Conservation (phyloP, 345 rosid species). For the Diplotaxis tenuifolia region DNA sequence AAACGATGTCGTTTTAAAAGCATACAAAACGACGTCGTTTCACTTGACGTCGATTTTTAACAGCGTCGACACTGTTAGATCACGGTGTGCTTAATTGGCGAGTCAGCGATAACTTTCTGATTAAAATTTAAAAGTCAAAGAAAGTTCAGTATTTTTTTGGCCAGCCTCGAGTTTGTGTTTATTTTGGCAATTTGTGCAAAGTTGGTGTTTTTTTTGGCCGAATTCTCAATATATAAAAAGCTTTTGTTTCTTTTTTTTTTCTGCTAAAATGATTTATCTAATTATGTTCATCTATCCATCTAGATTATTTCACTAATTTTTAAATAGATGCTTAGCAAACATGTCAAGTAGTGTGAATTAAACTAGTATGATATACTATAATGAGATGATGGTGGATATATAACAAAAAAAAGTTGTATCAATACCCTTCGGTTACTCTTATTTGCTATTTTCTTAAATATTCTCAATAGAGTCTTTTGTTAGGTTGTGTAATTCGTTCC, state of each 20-base stretch:
- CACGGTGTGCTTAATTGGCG: too few relatives aligned
- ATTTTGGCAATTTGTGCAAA: not conserved
- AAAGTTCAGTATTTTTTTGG: too few relatives aligned
- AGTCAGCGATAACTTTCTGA: too few relatives aligned
- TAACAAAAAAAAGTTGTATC: not conserved
- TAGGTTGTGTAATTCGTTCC: not conserved
- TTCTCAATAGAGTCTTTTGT: not conserved
- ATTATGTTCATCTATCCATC: not conserved
- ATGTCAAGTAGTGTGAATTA: conserved; percentile 1
- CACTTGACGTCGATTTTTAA: too few relatives aligned
- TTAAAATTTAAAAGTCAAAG: too few relatives aligned
- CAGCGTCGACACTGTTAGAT: too few relatives aligned
- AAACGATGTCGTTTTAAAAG: too few relatives aligned
- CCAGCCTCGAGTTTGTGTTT: too few relatives aligned
- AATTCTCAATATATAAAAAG: not conserved
- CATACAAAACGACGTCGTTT: too few relatives aligned
- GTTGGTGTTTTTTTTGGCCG: not conserved
- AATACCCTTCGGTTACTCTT: not conserved
- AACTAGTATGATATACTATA: not conserved
- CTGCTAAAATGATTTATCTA: not conserved
- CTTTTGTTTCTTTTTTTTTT: not conserved
- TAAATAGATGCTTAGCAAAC: not conserved
- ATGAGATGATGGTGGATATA: not conserved
- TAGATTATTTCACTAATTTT: not conserved
- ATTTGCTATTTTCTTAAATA: not conserved